Evolutionary conservation across 73 alveolate species (phyloP), one percentile per base, ranked within the genome.

Genomic region (Stentor roeselii): DNA sequence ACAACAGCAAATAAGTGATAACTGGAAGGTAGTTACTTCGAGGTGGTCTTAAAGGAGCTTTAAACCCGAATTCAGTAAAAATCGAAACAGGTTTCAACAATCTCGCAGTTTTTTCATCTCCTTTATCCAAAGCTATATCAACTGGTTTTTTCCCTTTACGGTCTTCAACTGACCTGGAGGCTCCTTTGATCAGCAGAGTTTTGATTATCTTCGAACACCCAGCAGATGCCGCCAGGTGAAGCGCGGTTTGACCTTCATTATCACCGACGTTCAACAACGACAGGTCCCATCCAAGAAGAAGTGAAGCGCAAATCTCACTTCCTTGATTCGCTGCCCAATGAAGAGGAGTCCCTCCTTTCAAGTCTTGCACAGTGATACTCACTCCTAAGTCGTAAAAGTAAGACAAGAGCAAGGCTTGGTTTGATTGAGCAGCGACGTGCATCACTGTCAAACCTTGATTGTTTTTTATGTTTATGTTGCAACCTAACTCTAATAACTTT

Each of bases 341-440:
- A 60, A 96, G 82, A 3, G 99, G 98, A 58, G 97, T 94, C 59
- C 97, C 93, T 3, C 95, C 96, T 61, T 94, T 93, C 21, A 84
- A 84, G 86, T 96, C 99, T 60, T 80, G 87, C 14, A 88, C 90
- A 85, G 75, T 82, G 6, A 92, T 76, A 89, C 90, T 86, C 35
- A 93, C 83, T 42, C 94, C 92, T 36, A 92, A 85, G 78, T 94
- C 93, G 60, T 92, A 93, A 80, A 96, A 93, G 82, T 90, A 93
- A 41, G 96, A 87, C 60, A 97, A 77, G 34, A 97, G 84, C 77
- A 90, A 86, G 59, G 98, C 93, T 60, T 97, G 83, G 87, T 97
- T 97, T 31, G 98, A 98, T 95, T 97, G 95, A 2, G 99, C 98
- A 31, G 99, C 98, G 60, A 97, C 93, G 91, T 97, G 99, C 80